phyloP scores from a whole-genome alignment of 805 yeast genomes.

The Hanseniaspora hatyaiensis region DNA sequence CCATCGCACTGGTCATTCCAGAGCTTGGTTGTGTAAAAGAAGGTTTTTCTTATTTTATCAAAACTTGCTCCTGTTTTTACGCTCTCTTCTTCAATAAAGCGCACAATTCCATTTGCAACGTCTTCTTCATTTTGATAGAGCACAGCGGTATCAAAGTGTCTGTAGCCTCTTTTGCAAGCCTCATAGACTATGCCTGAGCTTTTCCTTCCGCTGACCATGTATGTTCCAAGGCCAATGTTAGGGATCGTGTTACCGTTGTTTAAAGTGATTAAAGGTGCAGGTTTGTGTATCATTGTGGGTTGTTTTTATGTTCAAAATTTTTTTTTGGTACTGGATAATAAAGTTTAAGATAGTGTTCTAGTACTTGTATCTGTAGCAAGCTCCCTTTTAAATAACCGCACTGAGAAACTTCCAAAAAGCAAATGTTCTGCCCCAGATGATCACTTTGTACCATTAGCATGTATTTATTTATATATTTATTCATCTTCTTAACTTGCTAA shows the following conservation, averaged over 20 bases:
- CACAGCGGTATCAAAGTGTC: conserved; percentile 66
- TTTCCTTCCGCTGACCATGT: conserved; percentile 32
- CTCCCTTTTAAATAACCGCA: too few relatives aligned
- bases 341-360: background rate
- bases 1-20: conserved; percentile 48
- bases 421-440: too few relatives aligned
- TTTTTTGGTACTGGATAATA: background rate
- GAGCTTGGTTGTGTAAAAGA: conserved; percentile 57
- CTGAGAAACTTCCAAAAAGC: too few relatives aligned
- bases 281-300: too few relatives aligned
- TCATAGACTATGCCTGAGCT: conserved; percentile 38
- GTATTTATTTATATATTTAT: too few relatives aligned
- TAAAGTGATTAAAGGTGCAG: conserved; percentile 27
- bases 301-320: background rate
- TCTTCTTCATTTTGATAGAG: conserved; percentile 54
- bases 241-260: conserved; percentile 49
- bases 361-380: background rate
- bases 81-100: conserved; percentile 40
- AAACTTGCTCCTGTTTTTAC: conserved; percentile 29
- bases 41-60: conserved; percentile 33
- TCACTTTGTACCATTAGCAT: too few relatives aligned
- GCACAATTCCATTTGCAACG: conserved; percentile 46
- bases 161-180: conserved; percentile 55
- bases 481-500: too few relatives aligned
- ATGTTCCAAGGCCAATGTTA: conserved; percentile 46